Evolutionary conservation across 495 filamentous ascomycete species (phyloP).

Genomic region (Aspergillus nanangensis): DNA sequence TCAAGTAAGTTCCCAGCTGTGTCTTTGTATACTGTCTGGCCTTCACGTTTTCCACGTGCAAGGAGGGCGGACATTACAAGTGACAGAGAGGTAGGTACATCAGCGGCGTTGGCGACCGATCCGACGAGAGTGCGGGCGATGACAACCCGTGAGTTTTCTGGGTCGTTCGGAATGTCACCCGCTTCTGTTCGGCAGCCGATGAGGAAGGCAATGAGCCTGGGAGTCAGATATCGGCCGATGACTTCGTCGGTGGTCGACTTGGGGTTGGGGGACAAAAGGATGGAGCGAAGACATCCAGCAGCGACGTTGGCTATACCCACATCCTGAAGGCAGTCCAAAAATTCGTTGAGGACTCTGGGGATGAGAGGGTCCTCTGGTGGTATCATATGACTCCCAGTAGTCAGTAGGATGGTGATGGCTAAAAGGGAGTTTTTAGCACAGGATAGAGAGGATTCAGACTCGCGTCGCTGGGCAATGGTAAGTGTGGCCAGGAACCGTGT

Average conservation of each 20-base stretch:
- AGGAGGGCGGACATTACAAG: conserved; percentile 79
- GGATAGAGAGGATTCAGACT: conserved; percentile 70
- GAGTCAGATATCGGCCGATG: conserved; percentile 69
- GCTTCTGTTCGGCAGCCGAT: conserved; percentile 54
- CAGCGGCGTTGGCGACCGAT: conserved; percentile 55
- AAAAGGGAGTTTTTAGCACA: conserved; percentile 93
- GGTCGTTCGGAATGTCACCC: conserved; percentile 55
- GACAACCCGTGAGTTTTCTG: conserved; percentile 64
- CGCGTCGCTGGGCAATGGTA: conserved; percentile 76
- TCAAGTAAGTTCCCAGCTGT: conserved; percentile 74
- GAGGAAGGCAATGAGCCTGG: conserved; percentile 71
- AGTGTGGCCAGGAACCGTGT: conserved; percentile 76
- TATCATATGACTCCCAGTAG: conserved; percentile 67
- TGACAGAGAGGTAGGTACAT: conserved; percentile 59
- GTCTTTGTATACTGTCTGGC: conserved; percentile 51
- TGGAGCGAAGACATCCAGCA: conserved; percentile 77
- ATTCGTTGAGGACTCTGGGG: conserved; percentile 62
- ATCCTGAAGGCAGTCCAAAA: conserved; percentile 81
- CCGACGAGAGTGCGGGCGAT: conserved; percentile 68
- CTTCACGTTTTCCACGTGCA: conserved; percentile 56
- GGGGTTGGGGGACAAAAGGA: conserved; percentile 64
- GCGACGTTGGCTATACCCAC: conserved; percentile 78
- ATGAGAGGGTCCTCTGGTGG: conserved; percentile 69
- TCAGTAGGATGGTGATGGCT: conserved; percentile 82
- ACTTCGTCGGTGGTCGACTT: conserved; percentile 67